Conservation (phyloP, 1,284 basidiomycete genomes). For the Thecaphora thlaspeos region DNA sequence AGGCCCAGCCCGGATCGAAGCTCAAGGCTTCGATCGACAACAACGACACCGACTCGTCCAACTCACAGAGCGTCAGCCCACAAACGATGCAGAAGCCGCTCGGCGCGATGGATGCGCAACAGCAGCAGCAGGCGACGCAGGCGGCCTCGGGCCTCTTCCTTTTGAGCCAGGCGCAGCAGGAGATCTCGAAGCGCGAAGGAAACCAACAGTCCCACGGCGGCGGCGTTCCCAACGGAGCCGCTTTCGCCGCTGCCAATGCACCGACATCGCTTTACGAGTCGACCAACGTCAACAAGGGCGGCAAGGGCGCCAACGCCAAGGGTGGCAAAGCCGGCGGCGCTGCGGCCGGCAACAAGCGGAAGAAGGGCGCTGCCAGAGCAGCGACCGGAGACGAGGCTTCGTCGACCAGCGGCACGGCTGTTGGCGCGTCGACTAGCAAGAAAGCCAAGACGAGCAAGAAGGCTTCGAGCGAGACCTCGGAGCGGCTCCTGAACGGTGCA, state of each 20-base stretch:
- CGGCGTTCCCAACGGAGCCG: neutral
- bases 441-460: constrained; percentile 59
- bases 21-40: constrained; percentile 22
- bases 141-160: constrained; percentile 72
- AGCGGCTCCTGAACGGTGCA: constrained; percentile 9
- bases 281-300: constrained; percentile 7
- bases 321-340: constrained; percentile 1
- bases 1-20: constrained; percentile 15
- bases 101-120: constrained; percentile 10
- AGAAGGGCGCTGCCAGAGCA: constrained; percentile 11
- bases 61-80: constrained; percentile 28
- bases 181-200: constrained; percentile 90
- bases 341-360: constrained; percentile 42
- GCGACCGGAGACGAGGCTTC: constrained; percentile 1
- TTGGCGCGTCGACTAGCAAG: constrained; percentile 9
- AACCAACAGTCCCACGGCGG: constrained; percentile 10
- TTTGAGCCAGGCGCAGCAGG: constrained; percentile 88
- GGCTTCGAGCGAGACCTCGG: constrained; percentile 29
- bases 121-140: constrained; percentile 8
- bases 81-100: constrained; percentile 32
- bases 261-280: constrained; percentile 29
- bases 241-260: constrained; percentile 8
- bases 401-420: constrained; percentile 4
- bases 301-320: constrained; percentile 13
- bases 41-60: constrained; percentile 9